These are phyloP conservation scores for Lactifluus volemus DNA, from an alignment of 768 basidiomycete genomes.

Conservation along the genomic window DNA sequence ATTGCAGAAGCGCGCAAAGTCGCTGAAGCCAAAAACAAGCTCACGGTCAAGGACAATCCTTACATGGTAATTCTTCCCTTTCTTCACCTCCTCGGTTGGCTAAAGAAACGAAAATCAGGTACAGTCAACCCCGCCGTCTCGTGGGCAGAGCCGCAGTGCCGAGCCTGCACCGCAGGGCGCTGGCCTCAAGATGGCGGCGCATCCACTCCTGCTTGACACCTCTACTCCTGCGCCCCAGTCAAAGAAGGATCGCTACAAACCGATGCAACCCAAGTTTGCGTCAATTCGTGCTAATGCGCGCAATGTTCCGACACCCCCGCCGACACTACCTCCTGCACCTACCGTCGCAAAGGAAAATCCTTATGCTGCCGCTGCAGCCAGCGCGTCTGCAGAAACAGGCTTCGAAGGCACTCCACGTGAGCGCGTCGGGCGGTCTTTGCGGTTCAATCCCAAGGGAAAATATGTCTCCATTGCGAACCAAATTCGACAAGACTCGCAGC, in stretches of 20 bases:
- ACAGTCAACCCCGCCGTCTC: conserved; percentile 50
- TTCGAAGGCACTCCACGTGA: conserved; percentile 72
- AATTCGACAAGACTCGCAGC: conserved; percentile 61
- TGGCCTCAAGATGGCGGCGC: conserved; percentile 85
- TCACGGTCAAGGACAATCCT: conserved; percentile 72
- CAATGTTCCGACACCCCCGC: conserved; percentile 57
- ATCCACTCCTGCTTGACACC: conserved; percentile 72
- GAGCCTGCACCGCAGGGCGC: conserved; percentile 71
- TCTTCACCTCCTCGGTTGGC: background rate
- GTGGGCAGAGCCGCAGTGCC: conserved; percentile 40
- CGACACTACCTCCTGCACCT: conserved; percentile 30
- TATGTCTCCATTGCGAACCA: conserved; percentile 71
- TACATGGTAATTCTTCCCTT: conserved; percentile 58
- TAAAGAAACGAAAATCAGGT: background rate
- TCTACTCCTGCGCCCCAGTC: conserved; percentile 52
- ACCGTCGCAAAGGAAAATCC: conserved; percentile 53
- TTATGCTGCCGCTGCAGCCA: conserved; percentile 48
- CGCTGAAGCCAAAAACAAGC: conserved; percentile 69
- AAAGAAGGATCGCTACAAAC: conserved; percentile 90
- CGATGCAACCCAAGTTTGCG: conserved; percentile 99
- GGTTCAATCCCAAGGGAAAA: conserved; percentile 91
- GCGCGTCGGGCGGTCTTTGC: conserved; percentile 57
- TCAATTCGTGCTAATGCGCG: conserved; percentile 87
- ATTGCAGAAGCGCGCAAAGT: conserved; percentile 83
- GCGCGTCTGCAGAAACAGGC: conserved; percentile 45